Base-by-base conservation (phyloP, 2,329 filamentous ascomycete species). In the Cercospora sp. region DNA sequence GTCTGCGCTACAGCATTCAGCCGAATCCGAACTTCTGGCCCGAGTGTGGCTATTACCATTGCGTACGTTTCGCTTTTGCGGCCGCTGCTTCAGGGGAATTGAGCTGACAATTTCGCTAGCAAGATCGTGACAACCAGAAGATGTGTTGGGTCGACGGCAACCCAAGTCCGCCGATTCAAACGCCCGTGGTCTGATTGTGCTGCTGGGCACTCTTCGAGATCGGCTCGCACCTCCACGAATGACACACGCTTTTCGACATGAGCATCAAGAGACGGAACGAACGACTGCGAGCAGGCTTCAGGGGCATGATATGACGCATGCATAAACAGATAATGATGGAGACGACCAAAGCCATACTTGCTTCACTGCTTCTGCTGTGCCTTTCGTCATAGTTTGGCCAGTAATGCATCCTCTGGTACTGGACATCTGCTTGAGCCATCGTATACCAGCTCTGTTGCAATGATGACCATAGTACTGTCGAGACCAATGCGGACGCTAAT, bases 11-110 rank as follows among this genome's bases (percentile, higher is more conserved):
- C 59, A 45, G 40, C 16, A 13, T 69, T 26, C 61, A 69, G 40
- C 67, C 67, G 12, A 69, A 67, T 34, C 67, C 67, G 2, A 13
- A 51, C 7, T 65, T 49, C 65, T 69, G 68, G 68, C 68, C 68
- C 18, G 28, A 58, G 13, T 69, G 68, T 57, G 59, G 28, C 40
- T 57, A 57, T 10, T 28, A 18, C 18, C 49, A 59, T 24, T 65
- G 62, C 18, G 61, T 65, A 43, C 16, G 37, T 30, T 24, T 49
- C n/a, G 43, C n/a, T 18, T 12, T 16, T 40, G 37, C 37, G 37
- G 37, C 43, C 18, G 18, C 18, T 24, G 43, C 43, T 49, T 16
- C 43, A 24, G 18, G 18, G 12, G 18, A 24, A 24, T 24, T 24
- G 43, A 21, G 43, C 43, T 49, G 18, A 49, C 18, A 3, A 21